Percentiles rank a stretch among this genome's conserved stretches.
Evolutionary conservation across 176 grass and related monocot genomes (phyloP).

Genomic region (Eremochloa ophiuroides): DNA sequence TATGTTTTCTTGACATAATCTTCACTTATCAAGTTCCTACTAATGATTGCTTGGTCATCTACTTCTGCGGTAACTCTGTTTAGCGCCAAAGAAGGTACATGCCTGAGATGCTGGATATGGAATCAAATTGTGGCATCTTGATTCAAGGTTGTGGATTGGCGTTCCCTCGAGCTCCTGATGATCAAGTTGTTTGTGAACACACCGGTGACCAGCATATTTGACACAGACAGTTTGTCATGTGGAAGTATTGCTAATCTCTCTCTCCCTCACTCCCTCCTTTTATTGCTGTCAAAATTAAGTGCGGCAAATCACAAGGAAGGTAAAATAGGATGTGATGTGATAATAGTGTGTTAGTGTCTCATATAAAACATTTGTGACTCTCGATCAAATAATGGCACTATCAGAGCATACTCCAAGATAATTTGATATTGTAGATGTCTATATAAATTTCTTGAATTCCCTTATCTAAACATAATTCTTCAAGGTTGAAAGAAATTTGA

Average conservation of each 20-base stretch:
- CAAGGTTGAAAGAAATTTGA: not conserved
- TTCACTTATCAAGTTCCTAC: not conserved
- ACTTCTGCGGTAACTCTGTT: not conserved
- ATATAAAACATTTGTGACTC: not conserved
- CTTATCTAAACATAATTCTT: no score
- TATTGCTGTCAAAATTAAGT: not conserved
- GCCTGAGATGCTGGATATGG: not conserved
- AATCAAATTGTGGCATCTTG: not conserved
- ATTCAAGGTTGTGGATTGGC: not conserved
- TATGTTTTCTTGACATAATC: not conserved
- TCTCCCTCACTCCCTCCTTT: not conserved
- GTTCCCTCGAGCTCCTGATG: not conserved
- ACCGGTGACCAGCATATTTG: not conserved
- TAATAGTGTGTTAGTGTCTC: not conserved
- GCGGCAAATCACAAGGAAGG: not conserved
- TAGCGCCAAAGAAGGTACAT: conserved; percentile 13
- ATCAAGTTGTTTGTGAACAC: not conserved
- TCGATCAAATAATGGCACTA: not conserved
- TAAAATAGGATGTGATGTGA: not conserved
- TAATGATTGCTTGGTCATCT: not conserved
- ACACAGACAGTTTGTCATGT: not conserved
- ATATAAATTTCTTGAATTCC: not conserved
- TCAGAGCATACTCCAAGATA: not conserved
- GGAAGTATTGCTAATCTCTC: not conserved
- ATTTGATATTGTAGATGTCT: not conserved